Conservation (phyloP, 176 grass and related monocot species). For the Stipa capillata region DNA sequence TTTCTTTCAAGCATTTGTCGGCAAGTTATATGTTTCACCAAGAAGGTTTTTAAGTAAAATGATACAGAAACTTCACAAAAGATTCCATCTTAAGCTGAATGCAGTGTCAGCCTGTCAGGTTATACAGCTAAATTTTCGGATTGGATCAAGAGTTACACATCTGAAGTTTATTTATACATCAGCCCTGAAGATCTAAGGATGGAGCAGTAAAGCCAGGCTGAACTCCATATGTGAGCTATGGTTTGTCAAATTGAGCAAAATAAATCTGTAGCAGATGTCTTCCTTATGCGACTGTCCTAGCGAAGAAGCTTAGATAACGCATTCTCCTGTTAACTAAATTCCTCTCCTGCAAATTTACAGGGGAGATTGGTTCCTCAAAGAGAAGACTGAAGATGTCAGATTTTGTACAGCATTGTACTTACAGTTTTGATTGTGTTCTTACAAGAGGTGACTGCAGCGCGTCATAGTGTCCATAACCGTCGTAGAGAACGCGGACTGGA, state of each 20-base stretch:
- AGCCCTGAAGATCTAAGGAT: neutral
- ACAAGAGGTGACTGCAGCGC: slow-evolving; percentile 48
- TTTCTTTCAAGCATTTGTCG: neutral
- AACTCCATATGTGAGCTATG: neutral
- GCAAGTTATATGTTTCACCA: neutral
- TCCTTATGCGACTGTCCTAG: slow-evolving; percentile 3
- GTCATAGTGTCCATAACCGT: slow-evolving; percentile 87
- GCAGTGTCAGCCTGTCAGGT: neutral
- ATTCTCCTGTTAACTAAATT: slow-evolving; percentile 10
- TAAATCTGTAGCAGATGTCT: neutral
- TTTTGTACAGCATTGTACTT: slow-evolving; percentile 1
- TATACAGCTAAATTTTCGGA: neutral
- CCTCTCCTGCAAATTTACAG: slow-evolving; percentile 39
- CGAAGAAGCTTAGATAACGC: slow-evolving; percentile 25
- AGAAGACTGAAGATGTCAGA: slow-evolving; percentile 12
- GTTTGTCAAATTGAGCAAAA: neutral
- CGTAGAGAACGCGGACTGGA: slow-evolving; percentile 69
- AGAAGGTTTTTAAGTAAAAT: neutral
- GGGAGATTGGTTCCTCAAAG: neutral
- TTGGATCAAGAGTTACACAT: neutral
- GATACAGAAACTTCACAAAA: neutral
- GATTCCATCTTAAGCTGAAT: neutral
- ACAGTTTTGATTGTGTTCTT: slow-evolving; percentile 50
- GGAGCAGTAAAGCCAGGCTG: neutral
- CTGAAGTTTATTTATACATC: slow-evolving; percentile 38